phyloP scores from a whole-genome alignment of 257 asterid genomes.

The Solanum pennellii region DNA sequence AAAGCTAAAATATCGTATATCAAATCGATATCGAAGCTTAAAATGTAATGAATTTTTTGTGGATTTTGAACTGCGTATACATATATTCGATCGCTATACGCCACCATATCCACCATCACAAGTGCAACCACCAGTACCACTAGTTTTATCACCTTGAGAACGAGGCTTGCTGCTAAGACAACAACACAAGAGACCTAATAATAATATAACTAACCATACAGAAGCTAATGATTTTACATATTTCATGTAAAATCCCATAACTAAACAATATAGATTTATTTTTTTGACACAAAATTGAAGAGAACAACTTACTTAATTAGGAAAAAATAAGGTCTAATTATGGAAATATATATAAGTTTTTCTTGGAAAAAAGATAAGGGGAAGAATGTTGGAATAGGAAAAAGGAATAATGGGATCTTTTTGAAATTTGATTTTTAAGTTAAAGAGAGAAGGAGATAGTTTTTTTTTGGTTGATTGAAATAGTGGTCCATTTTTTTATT shows the following conservation, averaged over 20 bases:
- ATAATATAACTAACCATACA: constrained; percentile 4
- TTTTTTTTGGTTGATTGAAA: neutral
- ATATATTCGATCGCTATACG: neutral
- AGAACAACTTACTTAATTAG: neutral
- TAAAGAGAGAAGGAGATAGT: neutral
- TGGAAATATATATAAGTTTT: neutral
- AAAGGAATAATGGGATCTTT: neutral
- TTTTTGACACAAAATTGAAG: neutral
- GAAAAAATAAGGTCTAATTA: neutral
- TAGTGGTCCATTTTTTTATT: constrained; percentile 1
- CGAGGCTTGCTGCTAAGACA: constrained; percentile 9
- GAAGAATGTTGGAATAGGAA: neutral
- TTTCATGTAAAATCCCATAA: constrained; percentile 7
- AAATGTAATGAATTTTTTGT: too few relatives aligned
- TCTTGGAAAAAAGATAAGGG: neutral
- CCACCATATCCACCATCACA: constrained; percentile 13
- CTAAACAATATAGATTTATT: neutral
- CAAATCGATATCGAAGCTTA: neutral
- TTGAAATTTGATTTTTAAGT: neutral
- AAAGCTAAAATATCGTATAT: neutral
- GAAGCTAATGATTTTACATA: constrained; percentile 5
- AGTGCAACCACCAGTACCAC: constrained; percentile 1
- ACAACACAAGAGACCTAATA: constrained; percentile 11
- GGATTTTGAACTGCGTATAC: neutral
- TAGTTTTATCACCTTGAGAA: neutral